Percentiles rank a stretch among this genome's conserved stretches.
Evolutionary conservation across 2,329 filamentous ascomycete genomes (phyloP).

Genomic region (Pseudocercospora pini-densiflorae): DNA sequence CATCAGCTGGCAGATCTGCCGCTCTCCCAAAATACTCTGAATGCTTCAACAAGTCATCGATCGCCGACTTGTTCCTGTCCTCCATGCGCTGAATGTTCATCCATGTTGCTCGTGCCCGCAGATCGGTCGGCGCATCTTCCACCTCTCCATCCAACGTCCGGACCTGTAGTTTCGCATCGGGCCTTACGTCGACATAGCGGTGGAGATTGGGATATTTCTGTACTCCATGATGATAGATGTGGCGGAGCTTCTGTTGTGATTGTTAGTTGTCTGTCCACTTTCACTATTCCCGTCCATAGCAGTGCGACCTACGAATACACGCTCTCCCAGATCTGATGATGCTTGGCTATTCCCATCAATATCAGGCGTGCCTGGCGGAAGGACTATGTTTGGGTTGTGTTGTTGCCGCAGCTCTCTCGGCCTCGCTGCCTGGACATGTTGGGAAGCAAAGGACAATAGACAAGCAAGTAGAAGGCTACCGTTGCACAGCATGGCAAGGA

Average conservation of each 20-base stretch:
- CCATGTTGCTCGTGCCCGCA: slow-evolving; percentile 44
- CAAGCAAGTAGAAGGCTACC: slow-evolving; percentile 29
- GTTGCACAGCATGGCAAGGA: slow-evolving; percentile 27
- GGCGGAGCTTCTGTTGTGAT: slow-evolving; percentile 66
- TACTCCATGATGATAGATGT: slow-evolving; percentile 92
- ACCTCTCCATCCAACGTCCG: slow-evolving; percentile 21
- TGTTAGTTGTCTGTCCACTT: slow-evolving; percentile 6
- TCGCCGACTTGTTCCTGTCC: slow-evolving; percentile 74
- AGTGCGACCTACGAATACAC: slow-evolving; percentile 12
- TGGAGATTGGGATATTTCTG: slow-evolving; percentile 78
- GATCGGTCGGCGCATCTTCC: slow-evolving; percentile 46
- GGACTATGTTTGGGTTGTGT: slow-evolving; percentile 8
- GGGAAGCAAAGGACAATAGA: slow-evolving; percentile 15
- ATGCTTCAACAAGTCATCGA: slow-evolving; percentile 78
- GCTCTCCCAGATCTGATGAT: slow-evolving; percentile 10
- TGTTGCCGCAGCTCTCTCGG: slow-evolving; percentile 11
- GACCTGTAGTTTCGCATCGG: slow-evolving; percentile 51
- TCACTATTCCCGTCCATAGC: neutral
- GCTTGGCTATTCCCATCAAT: neutral
- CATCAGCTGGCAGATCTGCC: slow-evolving; percentile 69
- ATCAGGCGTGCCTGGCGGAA: slow-evolving; percentile 12
- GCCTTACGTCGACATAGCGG: slow-evolving; percentile 71
- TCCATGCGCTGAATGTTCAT: slow-evolving; percentile 78
- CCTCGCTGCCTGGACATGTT: slow-evolving; percentile 19
- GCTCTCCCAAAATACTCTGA: slow-evolving; percentile 71